Evolutionary conservation across 2,329 filamentous ascomycete species (phyloP).

Genomic region (Teratosphaeria nubilosa): DNA sequence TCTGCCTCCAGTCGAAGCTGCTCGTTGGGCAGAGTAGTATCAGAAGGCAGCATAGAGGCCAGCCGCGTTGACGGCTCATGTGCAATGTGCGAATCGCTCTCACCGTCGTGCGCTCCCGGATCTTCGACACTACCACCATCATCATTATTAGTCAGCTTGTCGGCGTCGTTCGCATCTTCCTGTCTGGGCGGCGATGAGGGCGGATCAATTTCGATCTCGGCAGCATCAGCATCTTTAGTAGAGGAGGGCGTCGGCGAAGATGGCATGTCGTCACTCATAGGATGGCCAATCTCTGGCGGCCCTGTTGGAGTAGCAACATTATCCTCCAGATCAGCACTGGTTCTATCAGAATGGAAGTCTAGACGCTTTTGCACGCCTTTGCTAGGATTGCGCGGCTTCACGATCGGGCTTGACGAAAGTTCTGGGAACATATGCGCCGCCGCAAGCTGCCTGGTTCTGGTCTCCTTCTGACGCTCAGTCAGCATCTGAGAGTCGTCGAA

Average conservation of each 20-base stretch:
- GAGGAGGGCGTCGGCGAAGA: constrained; percentile 43
- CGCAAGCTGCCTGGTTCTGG: constrained; percentile 58
- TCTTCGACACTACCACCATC: not conserved
- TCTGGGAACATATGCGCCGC: constrained; percentile 60
- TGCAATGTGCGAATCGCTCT: not conserved
- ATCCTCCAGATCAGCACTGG: constrained; percentile 10
- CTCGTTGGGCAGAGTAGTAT: not conserved
- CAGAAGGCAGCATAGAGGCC: constrained; percentile 1
- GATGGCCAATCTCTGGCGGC: constrained; percentile 25
- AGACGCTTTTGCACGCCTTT: constrained; percentile 15
- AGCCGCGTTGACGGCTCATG: not conserved
- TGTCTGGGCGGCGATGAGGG: constrained; percentile 1
- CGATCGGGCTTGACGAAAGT: constrained; percentile 46
- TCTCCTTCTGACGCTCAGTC: constrained; percentile 70
- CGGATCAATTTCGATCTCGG: constrained; percentile 1
- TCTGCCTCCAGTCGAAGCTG: constrained; percentile 4
- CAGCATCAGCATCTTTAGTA: constrained; percentile 1
- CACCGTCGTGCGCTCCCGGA: not conserved
- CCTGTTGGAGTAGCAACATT: constrained; percentile 33
- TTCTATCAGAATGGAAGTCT: constrained; percentile 14
- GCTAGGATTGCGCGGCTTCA: constrained; percentile 16
- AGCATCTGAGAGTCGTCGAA: constrained; percentile 58
- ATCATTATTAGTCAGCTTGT: not conserved
- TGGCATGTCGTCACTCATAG: constrained; percentile 37
- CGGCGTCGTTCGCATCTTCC: not conserved